Evolutionary conservation across 768 basidiomycete genomes (phyloP), one percentile per base, ranked within the genome.

Genomic region (Boletus patriciae): DNA sequence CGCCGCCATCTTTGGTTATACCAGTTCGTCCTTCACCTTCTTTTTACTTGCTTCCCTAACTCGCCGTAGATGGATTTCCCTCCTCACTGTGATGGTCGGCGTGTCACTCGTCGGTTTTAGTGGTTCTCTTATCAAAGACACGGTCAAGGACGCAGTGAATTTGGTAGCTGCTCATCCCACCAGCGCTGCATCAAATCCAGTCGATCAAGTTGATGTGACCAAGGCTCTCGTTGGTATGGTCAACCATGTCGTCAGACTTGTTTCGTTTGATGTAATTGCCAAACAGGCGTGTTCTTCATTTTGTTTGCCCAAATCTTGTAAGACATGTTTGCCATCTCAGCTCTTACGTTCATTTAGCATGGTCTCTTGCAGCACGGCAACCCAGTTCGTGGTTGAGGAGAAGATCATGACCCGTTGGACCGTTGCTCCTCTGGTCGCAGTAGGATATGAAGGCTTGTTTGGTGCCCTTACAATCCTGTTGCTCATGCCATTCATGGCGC

Each of bases 361-460:
- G 37, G 38, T 55, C n/a, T 38, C 57, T 59, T 61, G 45, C 55
- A 94, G 92, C 76, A 90, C 92, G 29, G 94, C 94, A 53, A 84
- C 85, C 11, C 94, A 95, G 70, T 95, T 95, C 68, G 95, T 98
- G 44, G 81, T 97, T 16, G 97, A 98, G 80, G 96, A 98, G 76
- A 95, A 91, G 78, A 94, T 98, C 64, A 87, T 98, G 88, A 77
- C 84, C 66, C 83, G 82, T 47, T 95, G 96, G 77, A 79, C 84
- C 34, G 88, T 98, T 40, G 83, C 86, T 45, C 96, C 97, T 15
- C 81, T 98, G 37, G 83, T 94, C 55, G 95, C 96, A 12, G 97
- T 98, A 58, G 94, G 95, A 23, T 91, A 82, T 60, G 97, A 99
- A 74, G 97, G 97, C 42, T 78, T 95, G 58, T 98, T 96, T 68